Evolutionary conservation across 2,329 filamentous ascomycete genomes (phyloP).

Genomic region (Gremmenia infestans): DNA sequence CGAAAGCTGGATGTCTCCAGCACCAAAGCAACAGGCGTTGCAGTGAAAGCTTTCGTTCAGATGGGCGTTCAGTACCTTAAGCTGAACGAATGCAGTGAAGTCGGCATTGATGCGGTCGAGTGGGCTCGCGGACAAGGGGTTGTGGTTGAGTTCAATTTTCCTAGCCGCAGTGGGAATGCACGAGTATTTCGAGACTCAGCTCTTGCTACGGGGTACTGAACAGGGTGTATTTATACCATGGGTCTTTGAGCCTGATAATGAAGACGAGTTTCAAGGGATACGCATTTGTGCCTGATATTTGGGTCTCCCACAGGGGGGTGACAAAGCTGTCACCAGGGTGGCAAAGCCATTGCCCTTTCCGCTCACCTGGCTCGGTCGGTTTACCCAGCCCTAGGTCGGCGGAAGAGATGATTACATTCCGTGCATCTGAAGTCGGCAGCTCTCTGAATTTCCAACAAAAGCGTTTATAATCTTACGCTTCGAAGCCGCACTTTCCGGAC

Average conservation of each 20-base stretch:
- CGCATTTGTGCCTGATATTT: neutral
- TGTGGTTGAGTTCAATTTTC: slow-evolving; percentile 19
- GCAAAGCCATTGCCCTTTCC: neutral
- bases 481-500: neutral
- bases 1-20: slow-evolving; percentile 23
- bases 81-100: slow-evolving; percentile 22
- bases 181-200: neutral
- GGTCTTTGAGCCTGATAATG: neutral
- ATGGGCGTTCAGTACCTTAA: slow-evolving; percentile 25
- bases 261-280: no score
- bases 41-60: slow-evolving; percentile 30
- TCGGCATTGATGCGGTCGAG: slow-evolving; percentile 30
- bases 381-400: neutral
- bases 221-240: neutral
- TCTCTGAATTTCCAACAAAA: neutral
- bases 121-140: slow-evolving; percentile 28
- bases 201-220: neutral
- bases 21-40: slow-evolving; percentile 31
- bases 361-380: neutral
- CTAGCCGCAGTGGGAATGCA: neutral
- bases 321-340: neutral
- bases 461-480: neutral
- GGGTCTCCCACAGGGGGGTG: neutral
- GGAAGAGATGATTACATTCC: neutral
- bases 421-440: neutral